A percentile compares a stretch with the other conserved stretches of the same genome.
phyloP scores from a whole-genome alignment of 2,329 filamentous ascomycete species.

The Arachnomyces sp. region DNA sequence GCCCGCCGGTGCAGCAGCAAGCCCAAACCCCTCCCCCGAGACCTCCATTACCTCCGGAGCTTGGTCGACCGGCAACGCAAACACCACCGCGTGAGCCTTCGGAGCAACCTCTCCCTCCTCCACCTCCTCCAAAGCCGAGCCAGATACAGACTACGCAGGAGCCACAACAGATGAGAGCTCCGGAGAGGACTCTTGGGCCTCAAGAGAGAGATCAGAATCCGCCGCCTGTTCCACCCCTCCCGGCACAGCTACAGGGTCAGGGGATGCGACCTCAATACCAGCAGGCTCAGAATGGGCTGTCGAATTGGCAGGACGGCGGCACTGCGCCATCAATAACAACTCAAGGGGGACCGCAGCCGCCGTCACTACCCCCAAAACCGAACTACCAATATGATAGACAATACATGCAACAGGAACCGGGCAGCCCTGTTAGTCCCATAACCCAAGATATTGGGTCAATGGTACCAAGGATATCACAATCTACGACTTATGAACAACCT shows the following conservation, averaged over 20 bases:
- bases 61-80: constrained; percentile 35
- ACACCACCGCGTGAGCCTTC: constrained; percentile 42
- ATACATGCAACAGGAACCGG: constrained; percentile 5
- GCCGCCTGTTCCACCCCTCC: constrained; percentile 10
- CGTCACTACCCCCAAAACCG: constrained; percentile 32
- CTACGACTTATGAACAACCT: constrained; percentile 21
- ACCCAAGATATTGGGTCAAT: not conserved
- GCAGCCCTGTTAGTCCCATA: constrained; percentile 3
- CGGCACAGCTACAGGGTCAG: constrained; percentile 7
- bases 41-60: constrained; percentile 64
- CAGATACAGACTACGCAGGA: constrained; percentile 38
- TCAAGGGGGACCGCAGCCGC: constrained; percentile 15
- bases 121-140: constrained; percentile 53
- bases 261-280: no score
- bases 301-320: no score
- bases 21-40: constrained; percentile 54
- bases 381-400: constrained; percentile 12
- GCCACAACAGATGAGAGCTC: constrained; percentile 7
- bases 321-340: no score
- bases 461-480: not conserved
- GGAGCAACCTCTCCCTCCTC: constrained; percentile 27
- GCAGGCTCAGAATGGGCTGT: no score
- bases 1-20: constrained; percentile 21
- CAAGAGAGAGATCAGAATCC: constrained; percentile 30
- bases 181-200: constrained; percentile 20